A percentile compares a stretch with the other conserved stretches of the same genome.
Evolutionary conservation across 164 flowering plant genomes (phyloP).

Genomic region (Cinnamomum micranthum): DNA sequence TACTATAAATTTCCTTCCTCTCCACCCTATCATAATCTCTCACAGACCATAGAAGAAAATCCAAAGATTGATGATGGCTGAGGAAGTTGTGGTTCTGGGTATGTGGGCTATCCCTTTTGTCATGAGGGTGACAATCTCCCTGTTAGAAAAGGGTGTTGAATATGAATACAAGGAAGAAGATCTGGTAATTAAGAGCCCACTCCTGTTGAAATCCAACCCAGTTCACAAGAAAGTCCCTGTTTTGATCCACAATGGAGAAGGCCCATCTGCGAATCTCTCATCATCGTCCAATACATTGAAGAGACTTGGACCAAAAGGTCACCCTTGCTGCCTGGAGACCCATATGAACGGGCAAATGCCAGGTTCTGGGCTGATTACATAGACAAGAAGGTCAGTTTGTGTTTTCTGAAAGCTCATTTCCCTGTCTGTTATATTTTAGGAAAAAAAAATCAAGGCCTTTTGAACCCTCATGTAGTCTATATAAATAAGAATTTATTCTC

Average conservation of each 20-base stretch:
- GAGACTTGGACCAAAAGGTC: constrained; percentile 13
- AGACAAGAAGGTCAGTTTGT: constrained; percentile 8
- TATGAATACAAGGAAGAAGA: constrained; percentile 28
- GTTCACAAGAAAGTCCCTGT: constrained; percentile 24
- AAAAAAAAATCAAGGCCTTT: background rate
- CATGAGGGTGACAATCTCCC: constrained; percentile 26
- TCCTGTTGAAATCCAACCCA: constrained; percentile 18
- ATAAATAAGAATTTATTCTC: no score
- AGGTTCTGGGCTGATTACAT: constrained; percentile 14
- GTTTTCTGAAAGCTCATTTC: no score
- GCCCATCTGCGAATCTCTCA: constrained; percentile 25
- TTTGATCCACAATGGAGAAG: constrained; percentile 15
- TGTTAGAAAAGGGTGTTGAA: constrained; percentile 8
- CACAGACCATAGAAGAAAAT: no score
- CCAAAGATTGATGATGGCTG: constrained; percentile 8
- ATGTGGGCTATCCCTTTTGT: constrained; percentile 23
- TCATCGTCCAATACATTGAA: constrained; percentile 22
- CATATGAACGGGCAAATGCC: constrained; percentile 11
- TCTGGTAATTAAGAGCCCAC: constrained; percentile 9
- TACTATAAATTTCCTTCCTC: no score
- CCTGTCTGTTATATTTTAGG: no score
- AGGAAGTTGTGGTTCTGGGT: constrained; percentile 20
- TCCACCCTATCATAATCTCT: no score
- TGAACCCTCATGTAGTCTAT: no score
- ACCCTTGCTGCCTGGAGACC: constrained; percentile 15